A percentile compares a stretch with the other conserved stretches of the same genome.
Conservation (phyloP, 2,329 filamentous ascomycete genomes). For the Talaromyces sp. region DNA sequence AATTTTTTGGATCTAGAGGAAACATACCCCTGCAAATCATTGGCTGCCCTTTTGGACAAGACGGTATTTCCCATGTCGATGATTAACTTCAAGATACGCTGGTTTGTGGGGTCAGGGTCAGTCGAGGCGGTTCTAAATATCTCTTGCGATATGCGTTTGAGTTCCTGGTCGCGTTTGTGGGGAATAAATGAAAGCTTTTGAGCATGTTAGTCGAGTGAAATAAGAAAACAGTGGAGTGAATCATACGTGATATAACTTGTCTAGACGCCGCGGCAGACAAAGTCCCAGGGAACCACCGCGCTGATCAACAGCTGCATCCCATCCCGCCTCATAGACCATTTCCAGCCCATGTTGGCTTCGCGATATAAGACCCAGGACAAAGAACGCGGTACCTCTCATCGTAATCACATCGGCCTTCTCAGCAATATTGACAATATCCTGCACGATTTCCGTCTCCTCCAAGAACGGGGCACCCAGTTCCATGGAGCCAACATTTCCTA, state of each 20-base stretch:
- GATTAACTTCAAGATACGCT: slow-evolving; percentile 75
- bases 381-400: slow-evolving; percentile 90
- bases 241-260: slow-evolving; percentile 51
- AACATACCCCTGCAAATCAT: slow-evolving; percentile 62
- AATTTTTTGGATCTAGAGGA: no score
- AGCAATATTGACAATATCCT: slow-evolving; percentile 81
- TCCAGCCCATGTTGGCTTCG: slow-evolving; percentile 87
- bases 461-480: slow-evolving; percentile 92
- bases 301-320: slow-evolving; percentile 84
- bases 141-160: slow-evolving; percentile 38
- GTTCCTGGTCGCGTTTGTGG: slow-evolving; percentile 39
- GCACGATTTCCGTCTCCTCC: slow-evolving; percentile 82
- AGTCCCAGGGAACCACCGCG: slow-evolving; percentile 80
- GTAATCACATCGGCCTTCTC: slow-evolving; percentile 86
- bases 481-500: slow-evolving; percentile 98
- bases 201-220: background rate
- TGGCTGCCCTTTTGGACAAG: slow-evolving; percentile 78
- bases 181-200: slow-evolving; percentile 31
- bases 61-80: slow-evolving; percentile 91
- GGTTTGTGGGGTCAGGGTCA: slow-evolving; percentile 58
- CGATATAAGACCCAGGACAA: slow-evolving; percentile 87
- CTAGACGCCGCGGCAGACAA: slow-evolving; percentile 75
- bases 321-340: slow-evolving; percentile 81
- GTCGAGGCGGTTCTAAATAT: slow-evolving; percentile 55
- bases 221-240: background rate